Evolutionary conservation across 495 filamentous ascomycete species (phyloP).

Genomic region (Jackrogersella minutella): DNA sequence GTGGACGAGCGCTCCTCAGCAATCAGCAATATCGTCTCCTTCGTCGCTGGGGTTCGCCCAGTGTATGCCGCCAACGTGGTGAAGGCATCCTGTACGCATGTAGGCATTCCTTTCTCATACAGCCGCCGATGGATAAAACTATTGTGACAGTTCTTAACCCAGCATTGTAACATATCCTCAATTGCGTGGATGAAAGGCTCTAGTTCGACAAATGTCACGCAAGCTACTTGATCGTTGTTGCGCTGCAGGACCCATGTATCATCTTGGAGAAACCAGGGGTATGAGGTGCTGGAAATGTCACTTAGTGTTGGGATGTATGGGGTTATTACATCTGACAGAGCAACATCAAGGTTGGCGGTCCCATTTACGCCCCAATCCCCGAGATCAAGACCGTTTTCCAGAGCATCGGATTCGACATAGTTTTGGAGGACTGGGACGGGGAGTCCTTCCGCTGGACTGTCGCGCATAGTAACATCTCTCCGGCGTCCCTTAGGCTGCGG

Average conservation of each 20-base stretch:
- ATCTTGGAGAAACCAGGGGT: neutral
- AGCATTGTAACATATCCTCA: neutral
- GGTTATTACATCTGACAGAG: neutral
- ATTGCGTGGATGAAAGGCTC: neutral
- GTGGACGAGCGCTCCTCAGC: neutral
- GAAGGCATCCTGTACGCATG: neutral
- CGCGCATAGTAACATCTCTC: neutral
- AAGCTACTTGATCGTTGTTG: neutral
- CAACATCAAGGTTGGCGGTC: neutral
- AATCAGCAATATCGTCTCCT: neutral
- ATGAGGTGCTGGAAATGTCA: neutral
- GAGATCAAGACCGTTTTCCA: neutral
- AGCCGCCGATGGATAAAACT: neutral
- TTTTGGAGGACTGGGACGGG: neutral
- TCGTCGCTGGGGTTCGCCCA: neutral
- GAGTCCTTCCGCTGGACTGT: neutral
- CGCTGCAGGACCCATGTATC: neutral
- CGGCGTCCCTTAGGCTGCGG: slow-evolving; percentile 10
- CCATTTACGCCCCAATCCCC: neutral
- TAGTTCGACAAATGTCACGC: neutral
- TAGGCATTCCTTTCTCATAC: slow-evolving; percentile 1
- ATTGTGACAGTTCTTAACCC: neutral
- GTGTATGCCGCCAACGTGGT: neutral
- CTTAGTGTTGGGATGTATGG: neutral
- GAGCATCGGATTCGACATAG: neutral